Conservation (phyloP, 495 filamentous ascomycete species). For the Amorphotheca resinae region DNA sequence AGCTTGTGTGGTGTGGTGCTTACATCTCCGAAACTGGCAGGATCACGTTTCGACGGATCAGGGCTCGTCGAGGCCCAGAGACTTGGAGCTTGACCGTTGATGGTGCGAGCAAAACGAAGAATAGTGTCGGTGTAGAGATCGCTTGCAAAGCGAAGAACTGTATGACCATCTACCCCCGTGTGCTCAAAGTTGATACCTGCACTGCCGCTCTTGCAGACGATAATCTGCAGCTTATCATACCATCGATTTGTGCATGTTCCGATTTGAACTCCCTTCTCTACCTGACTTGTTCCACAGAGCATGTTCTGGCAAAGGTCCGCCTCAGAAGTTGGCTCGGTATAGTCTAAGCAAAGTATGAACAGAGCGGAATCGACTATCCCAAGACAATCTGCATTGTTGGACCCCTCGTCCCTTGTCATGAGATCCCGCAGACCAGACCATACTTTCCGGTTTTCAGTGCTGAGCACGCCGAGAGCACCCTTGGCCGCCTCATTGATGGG, state of each 20-base stretch:
- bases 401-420: conserved; percentile 69
- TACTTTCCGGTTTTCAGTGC: conserved; percentile 89
- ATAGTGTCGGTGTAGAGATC: conserved; percentile 98
- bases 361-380: conserved; percentile 90
- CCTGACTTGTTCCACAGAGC: conserved; percentile 89
- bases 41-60: conserved; percentile 89
- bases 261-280: conserved; percentile 87
- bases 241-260: conserved; percentile 96
- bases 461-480: conserved; percentile 82
- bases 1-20: conserved; percentile 90
- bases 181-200: conserved; percentile 99
- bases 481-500: conserved; percentile 92
- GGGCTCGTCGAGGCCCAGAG: conserved; percentile 86
- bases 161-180: conserved; percentile 95
- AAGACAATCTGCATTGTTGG: conserved; percentile 90
- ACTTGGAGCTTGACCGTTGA: conserved; percentile 87
- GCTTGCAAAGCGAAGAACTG: conserved; percentile 87
- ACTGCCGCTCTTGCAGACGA: conserved; percentile 96
- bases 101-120: conserved; percentile 85
- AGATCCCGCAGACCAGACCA: conserved; percentile 91
- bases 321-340: conserved; percentile 67
- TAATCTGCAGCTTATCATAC: conserved; percentile 99
- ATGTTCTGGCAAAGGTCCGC: conserved; percentile 90
- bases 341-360: conserved; percentile 85
- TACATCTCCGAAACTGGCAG: conserved; percentile 86